Percentiles rank a stretch among this genome's conserved stretches.
These are phyloP conservation scores for Bipolaris cookei DNA, from an alignment of 2,329 filamentous ascomycete genomes.

Conservation along the genomic window DNA sequence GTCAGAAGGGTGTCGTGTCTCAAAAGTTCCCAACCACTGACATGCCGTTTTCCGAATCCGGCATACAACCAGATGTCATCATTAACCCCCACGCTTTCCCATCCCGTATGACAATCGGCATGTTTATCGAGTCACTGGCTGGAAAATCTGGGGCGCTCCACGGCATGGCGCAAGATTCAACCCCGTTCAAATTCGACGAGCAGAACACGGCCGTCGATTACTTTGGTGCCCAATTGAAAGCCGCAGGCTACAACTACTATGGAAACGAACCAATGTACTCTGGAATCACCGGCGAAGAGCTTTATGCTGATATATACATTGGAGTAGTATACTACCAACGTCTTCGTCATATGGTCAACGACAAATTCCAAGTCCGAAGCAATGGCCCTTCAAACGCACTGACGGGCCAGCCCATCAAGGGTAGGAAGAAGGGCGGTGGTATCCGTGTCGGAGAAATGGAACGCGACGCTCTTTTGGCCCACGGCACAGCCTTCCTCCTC, in stretches of 20 bases:
- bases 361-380: constrained; percentile 81
- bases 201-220: constrained; percentile 90
- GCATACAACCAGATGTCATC: constrained; percentile 96
- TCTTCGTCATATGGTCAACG: constrained; percentile 98
- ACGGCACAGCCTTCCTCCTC: constrained; percentile 91
- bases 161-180: constrained; percentile 93
- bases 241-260: constrained; percentile 90
- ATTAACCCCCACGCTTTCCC: constrained; percentile 99
- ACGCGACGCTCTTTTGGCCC: constrained; percentile 89
- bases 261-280: constrained; percentile 99
- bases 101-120: constrained; percentile 99
- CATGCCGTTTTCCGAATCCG: constrained; percentile 96
- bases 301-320: constrained; percentile 81
- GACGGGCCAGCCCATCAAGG: constrained; percentile 90
- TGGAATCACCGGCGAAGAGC: constrained; percentile 78
- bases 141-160: constrained; percentile 94
- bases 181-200: constrained; percentile 93
- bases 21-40: constrained; percentile 94
- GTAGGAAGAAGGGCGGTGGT: constrained; percentile 93
- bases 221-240: constrained; percentile 95
- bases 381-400: neutral
- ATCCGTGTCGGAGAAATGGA: constrained; percentile 99
- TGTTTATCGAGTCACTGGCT: constrained; percentile 97
- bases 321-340: constrained; percentile 98
- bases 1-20: constrained; percentile 95